Percentiles rank a stretch among this genome's conserved stretches.
Evolutionary conservation across 176 grass and related monocot species (phyloP).

Genomic region (Hsuehochloa calcarea): DNA sequence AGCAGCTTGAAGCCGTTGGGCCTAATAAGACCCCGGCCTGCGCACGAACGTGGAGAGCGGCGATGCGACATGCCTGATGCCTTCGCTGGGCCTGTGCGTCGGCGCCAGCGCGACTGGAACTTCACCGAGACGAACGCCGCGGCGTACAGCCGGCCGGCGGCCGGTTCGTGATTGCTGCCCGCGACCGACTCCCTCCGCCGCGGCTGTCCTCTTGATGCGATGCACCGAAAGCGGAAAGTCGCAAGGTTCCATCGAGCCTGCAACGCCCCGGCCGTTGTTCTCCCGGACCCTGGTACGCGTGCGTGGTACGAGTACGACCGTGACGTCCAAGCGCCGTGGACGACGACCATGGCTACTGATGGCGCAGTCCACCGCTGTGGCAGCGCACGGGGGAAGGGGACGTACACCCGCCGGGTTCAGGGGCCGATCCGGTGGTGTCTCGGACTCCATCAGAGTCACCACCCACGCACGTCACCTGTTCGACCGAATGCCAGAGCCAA

Average conservation of each 20-base stretch:
- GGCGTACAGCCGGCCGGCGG: background rate
- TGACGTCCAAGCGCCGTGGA: conserved; percentile 7
- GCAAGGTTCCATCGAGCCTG: background rate
- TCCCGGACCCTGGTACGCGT: background rate
- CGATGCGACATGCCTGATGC: background rate
- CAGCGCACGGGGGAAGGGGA: background rate
- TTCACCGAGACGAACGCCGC: background rate
- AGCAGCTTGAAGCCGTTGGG: background rate
- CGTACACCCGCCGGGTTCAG: background rate
- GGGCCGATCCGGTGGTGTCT: background rate
- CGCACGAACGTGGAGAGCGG: background rate
- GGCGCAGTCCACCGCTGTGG: background rate
- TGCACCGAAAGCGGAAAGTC: background rate
- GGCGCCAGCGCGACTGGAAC: background rate
- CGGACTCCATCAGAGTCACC: background rate
- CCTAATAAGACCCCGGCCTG: background rate
- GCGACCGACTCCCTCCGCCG: background rate
- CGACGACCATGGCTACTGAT: background rate
- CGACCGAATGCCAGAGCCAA: conserved; percentile 18
- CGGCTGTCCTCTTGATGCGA: background rate
- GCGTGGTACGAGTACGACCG: background rate
- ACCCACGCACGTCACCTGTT: background rate
- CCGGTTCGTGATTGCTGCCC: background rate
- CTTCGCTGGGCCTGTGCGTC: background rate
- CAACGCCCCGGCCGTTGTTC: background rate